These are phyloP conservation scores for Chlorencoelia australis DNA, from an alignment of 2,329 filamentous ascomycete genomes.

Conservation along the genomic window DNA sequence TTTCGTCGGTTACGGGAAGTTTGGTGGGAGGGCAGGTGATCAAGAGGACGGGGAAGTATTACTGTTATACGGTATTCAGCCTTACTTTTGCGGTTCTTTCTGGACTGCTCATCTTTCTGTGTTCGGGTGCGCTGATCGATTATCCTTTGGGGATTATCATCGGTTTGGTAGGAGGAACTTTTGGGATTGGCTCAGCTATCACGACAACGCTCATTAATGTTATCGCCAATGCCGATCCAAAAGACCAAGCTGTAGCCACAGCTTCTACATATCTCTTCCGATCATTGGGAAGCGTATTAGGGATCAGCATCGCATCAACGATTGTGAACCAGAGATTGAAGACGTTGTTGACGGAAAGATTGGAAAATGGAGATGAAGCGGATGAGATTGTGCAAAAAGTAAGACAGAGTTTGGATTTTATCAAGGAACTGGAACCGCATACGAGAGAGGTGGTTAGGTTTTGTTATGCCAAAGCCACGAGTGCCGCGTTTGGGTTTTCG, in stretches of 20 bases:
- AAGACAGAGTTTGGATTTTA: conserved; percentile 59
- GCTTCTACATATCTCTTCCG: conserved; percentile 77
- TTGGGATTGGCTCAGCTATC: conserved; percentile 50
- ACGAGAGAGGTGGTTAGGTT: conserved; percentile 48
- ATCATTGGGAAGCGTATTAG: conserved; percentile 61
- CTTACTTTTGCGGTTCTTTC: conserved; percentile 46
- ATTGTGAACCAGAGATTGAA: conserved; percentile 61
- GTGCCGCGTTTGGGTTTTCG: conserved; percentile 33
- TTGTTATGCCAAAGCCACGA: conserved; percentile 49
- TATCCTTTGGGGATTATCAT: conserved; percentile 43
- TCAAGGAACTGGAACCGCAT: conserved; percentile 51
- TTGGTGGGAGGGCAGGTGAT: conserved; percentile 57
- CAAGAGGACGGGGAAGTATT: conserved; percentile 61
- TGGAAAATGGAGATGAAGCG: conserved; percentile 49
- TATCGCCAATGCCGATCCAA: conserved; percentile 55
- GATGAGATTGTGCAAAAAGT: conserved; percentile 58
- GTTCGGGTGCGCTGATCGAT: conserved; percentile 41
- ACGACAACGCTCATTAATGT: conserved; percentile 64
- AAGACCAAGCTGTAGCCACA: conserved; percentile 65
- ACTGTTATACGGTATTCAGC: conserved; percentile 51
- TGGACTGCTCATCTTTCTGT: conserved; percentile 44
- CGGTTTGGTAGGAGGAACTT: conserved; percentile 40
- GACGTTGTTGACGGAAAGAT: conserved; percentile 39
- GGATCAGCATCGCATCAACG: conserved; percentile 52
- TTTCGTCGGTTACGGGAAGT: conserved; percentile 52